These are phyloP conservation scores for Chaetomium sp. DNA, from an alignment of 2,329 filamentous ascomycete species.

Conservation along the genomic window DNA sequence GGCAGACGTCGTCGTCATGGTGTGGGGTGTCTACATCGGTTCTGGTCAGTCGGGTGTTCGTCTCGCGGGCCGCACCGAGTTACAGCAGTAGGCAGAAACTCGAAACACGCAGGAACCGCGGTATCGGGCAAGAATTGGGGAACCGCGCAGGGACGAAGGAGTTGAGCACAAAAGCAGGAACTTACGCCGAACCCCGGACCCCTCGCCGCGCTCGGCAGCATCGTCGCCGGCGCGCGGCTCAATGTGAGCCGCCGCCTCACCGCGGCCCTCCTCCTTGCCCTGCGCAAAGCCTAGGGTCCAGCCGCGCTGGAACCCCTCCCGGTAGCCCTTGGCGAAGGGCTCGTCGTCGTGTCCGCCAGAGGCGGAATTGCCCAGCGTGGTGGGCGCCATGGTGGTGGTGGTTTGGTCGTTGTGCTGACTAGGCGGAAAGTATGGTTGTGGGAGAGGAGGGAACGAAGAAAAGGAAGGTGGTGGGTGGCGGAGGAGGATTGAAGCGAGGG, in stretches of 20 bases:
- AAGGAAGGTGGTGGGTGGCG: too few species aligned
- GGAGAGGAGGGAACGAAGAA: background rate
- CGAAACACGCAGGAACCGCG: background rate
- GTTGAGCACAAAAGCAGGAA: background rate
- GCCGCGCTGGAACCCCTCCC: background rate
- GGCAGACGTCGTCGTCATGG: background rate
- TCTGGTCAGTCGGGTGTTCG: background rate
- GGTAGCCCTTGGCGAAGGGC: background rate
- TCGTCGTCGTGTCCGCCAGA: background rate
- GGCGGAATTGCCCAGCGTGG: background rate
- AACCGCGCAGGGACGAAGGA: background rate
- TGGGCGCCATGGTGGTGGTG: background rate
- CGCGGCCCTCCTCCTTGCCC: background rate
- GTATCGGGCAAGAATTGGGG: background rate
- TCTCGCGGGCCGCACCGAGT: background rate
- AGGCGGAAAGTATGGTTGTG: background rate
- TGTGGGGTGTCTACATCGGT: background rate
- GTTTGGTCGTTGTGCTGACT: background rate
- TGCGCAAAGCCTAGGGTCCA: background rate
- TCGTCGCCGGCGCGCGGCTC: background rate
- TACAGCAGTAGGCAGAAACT: background rate
- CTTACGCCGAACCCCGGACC: background rate
- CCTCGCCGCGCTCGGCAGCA: background rate
- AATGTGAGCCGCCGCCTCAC: background rate
- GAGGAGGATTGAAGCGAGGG: background rate